Base-by-base conservation (phyloP, 108 stramenopile genomes). In the Nitzschia sp. region DNA sequence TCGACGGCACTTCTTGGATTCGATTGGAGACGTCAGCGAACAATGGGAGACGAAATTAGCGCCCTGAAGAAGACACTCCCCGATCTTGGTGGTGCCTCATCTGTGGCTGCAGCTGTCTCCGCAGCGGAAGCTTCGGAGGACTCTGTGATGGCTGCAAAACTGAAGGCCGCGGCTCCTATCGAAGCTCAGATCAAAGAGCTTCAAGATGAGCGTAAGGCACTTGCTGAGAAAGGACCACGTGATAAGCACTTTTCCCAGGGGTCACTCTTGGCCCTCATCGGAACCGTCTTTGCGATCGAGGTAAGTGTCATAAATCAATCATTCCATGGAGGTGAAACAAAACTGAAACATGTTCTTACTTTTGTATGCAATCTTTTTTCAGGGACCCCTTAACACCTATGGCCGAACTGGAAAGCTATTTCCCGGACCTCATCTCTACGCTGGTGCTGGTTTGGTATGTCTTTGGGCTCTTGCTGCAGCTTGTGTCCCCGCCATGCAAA, bases 381-480 rank as follows among this genome's bases (percentile, higher is more conserved):
- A 91, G 86, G 97, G 96, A 11, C 93, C 95, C 26, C 87, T 97
- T 44, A 98, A 98, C 80, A 98, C 97, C 17, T 98, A 92, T 72
- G 91, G 94, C 3, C 87, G 97, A 36, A 92, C 97, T 23, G 96
- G 96, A 67, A 97, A 98, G 75, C 93, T 98, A 28, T 98, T 97
- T 70, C 98, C 98, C 28, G 98, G 98, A 17, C 96, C 98, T 34
- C 98, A 98, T 73, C 81, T 98, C 16, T 98, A 98, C 59, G 98
- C 96, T 28, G 98, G 98, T 26, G 96, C 96, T 50, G 98, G 91
- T 23, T 81, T 97, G 6, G 95, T 96, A 2, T 87, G 91, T 19
- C 76, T 96, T 19, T 98, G 98, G 98, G 93, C 94, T 16, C 34
- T 73, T 48, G 72, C 96, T 1, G 94, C 89, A 5, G 73, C 95